Conservation (phyloP, 371 early-diverging fungal species). For the Mortierella sp. region DNA sequence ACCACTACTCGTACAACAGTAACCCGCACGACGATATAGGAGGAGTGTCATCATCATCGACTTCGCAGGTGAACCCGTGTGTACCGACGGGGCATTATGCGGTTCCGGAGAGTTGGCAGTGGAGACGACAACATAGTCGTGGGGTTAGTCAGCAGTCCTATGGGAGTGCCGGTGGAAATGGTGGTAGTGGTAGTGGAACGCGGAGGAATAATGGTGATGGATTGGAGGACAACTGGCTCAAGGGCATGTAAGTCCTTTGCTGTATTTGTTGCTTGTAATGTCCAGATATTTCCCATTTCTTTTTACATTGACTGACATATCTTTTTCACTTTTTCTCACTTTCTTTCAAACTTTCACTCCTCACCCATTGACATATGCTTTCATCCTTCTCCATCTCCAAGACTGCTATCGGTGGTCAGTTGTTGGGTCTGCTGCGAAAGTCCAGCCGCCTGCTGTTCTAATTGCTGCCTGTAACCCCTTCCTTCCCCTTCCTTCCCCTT, state of each 20-base stretch:
- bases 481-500: no score
- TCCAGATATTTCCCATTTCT: not conserved
- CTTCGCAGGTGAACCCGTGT: conserved; percentile 7
- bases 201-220: not conserved
- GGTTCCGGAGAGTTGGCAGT: conserved; percentile 21
- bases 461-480: conserved; percentile 21
- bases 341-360: not conserved
- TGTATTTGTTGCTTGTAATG: not conserved
- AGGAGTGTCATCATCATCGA: not conserved
- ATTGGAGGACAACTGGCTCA: conserved; percentile 31
- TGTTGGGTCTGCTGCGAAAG: conserved; percentile 50
- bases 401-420: conserved; percentile 25
- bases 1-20: conserved; percentile 35
- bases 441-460: conserved; percentile 32
- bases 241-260: conserved; percentile 37
- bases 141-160: conserved; percentile 29
- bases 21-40: not conserved
- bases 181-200: not conserved
- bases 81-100: conserved; percentile 24
- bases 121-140: conserved; percentile 29
- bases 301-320: not conserved
- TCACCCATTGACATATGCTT: not conserved
- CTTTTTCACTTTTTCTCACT: not conserved
- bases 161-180: not conserved
- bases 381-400: not conserved